Conservation (phyloP, 352 stramenopile species). For the Pythium grandisporangium region DNA sequence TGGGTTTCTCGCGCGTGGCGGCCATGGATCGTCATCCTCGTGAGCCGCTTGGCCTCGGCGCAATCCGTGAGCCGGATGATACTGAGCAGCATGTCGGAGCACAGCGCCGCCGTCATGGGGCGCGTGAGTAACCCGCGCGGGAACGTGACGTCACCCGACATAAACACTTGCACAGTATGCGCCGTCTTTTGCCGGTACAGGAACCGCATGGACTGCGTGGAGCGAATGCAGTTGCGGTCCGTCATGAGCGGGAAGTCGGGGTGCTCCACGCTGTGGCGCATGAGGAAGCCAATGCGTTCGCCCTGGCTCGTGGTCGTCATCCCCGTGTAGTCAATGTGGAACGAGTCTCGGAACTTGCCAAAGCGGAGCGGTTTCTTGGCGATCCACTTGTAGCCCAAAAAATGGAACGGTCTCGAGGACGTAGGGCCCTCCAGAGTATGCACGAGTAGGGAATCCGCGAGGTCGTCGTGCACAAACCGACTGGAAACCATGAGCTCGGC, state of each 20-base stretch:
- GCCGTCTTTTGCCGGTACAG: conserved; percentile 46
- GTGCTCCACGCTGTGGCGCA: conserved; percentile 63
- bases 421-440: conserved; percentile 42
- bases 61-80: conserved; percentile 37
- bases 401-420: conserved; percentile 31
- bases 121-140: conserved; percentile 22
- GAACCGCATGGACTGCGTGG: conserved; percentile 37
- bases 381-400: conserved; percentile 64
- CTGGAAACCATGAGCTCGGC: conserved; percentile 41
- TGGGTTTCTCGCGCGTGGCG: conserved; percentile 22
- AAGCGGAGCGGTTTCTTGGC: conserved; percentile 27
- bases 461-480: conserved; percentile 48
- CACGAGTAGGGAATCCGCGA: conserved; percentile 52
- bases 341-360: conserved; percentile 41
- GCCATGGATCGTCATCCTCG: conserved; percentile 23
- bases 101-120: conserved; percentile 29
- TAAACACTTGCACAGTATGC: conserved; percentile 45
- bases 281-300: conserved; percentile 46
- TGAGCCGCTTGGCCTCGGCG: conserved; percentile 44
- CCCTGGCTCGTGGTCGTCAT: conserved; percentile 25
- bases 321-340: conserved; percentile 51
- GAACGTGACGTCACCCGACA: conserved; percentile 42
- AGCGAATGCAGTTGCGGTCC: conserved; percentile 40
- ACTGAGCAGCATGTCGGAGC: conserved; percentile 28
- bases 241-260: conserved; percentile 36